Evolutionary conservation across 1,284 basidiomycete genomes (phyloP), one percentile per base, ranked within the genome.

Genomic region (Porodaedalea pini): DNA sequence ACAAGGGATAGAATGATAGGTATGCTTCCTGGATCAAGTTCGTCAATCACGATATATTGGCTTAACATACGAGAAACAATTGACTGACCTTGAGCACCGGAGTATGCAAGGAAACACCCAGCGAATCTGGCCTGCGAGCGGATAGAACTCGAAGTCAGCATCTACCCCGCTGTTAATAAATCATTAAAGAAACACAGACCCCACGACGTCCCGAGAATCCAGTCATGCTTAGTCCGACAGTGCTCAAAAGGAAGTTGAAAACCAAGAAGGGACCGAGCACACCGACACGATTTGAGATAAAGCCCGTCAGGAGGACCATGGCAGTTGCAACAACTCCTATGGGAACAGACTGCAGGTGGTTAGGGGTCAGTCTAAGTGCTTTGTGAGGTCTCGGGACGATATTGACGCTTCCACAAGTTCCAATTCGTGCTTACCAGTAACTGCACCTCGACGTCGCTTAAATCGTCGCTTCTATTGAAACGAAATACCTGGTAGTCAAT

Each of bases 311-410:
- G 44, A 73, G 66, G 29, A 68, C 68, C 53, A 68, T 69, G 37
- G 73, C 62, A 57, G 69, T 65, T 25, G 69, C 68, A 32, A 64
- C 62, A 31, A 70, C 64, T 63, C 71, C 75, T n/a, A 74, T 73
- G 11, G 75, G 74, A 32, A 51, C 31, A 40, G 40, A 50, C 54
- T 56, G 29, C 17, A 21, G 41, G 13, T 21, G 4, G 41, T 43
- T 13, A 4, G n/a, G 7, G 37, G 34, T 37, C 34, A 51, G 50
- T 51, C 32, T 51, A 37, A 39, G 27, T 37, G 49, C n/a, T 17
- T 29, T 17, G 47, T 31, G 47, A 19, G 47, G 31, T 3, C 21
- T 10, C 31, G 32, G 36, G 19, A 25, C 17, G 19, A 39, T 17
- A 39, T n/a, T 32, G 15, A 4, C 17, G 27, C 34, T 51, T 43